Percentiles rank a stretch among this genome's conserved stretches.
These are phyloP conservation scores for Cladosporium sp. DNA, from an alignment of 2,329 filamentous ascomycete genomes.

Conservation along the genomic window DNA sequence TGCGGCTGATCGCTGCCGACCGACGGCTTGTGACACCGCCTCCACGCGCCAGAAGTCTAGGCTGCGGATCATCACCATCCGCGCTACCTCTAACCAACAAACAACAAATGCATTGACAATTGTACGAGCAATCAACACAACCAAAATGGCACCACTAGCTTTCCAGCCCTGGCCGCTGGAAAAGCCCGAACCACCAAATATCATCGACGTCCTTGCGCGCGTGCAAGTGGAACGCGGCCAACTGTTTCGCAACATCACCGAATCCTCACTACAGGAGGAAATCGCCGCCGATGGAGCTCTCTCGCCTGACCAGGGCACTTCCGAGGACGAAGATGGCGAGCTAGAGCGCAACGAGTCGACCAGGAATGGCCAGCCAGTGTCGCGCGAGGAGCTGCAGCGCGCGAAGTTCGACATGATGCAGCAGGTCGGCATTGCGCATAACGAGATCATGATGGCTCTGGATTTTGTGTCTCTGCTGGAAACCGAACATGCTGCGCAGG, in stretches of 20 bases:
- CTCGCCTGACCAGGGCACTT: constrained; percentile 49
- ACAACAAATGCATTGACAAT: background rate
- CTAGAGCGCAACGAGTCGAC: constrained; percentile 26
- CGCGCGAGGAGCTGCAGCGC: constrained; percentile 43
- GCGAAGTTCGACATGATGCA: constrained; percentile 45
- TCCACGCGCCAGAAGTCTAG: background rate
- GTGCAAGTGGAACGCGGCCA: constrained; percentile 78
- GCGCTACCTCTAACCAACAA: background rate
- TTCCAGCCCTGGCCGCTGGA: constrained; percentile 64
- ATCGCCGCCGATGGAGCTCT: constrained; percentile 55
- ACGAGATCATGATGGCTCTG: constrained; percentile 68
- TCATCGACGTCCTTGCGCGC: constrained; percentile 76
- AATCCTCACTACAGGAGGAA: constrained; percentile 70
- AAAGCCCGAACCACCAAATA: constrained; percentile 59
- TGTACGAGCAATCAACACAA: background rate
- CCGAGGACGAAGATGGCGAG: constrained; percentile 47
- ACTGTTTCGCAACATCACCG: constrained; percentile 72
- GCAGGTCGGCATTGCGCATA: constrained; percentile 47
- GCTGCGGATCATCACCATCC: background rate
- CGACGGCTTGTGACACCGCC: constrained; percentile 15
- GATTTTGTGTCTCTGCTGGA: constrained; percentile 83
- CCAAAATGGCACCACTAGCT: constrained; percentile 49
- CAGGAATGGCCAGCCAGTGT: constrained; percentile 26
- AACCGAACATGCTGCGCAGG: constrained; percentile 67
- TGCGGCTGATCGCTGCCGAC: constrained; percentile 9